Evolutionary conservation across 2,329 filamentous ascomycete genomes (phyloP), one percentile per base, ranked within the genome.

Genomic region (Alternaria gaisen): DNA sequence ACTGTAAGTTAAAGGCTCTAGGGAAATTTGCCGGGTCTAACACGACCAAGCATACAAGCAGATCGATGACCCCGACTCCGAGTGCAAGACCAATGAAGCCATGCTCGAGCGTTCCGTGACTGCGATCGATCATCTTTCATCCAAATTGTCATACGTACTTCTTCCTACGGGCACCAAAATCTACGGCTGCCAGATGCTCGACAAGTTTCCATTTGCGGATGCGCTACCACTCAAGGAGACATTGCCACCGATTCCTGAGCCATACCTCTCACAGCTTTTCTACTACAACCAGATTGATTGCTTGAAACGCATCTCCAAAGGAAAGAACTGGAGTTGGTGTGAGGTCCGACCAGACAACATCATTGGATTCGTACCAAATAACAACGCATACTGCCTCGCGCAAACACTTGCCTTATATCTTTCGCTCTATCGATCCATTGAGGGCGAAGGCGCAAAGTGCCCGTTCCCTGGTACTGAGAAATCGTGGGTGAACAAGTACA

Each of bases 271-370:
- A 8, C 72, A 76, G 22, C 73, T 81, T 30, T 81, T 81, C 65
- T 81, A 81, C 68, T 78, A 80, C 64, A 76, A 78, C 43, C 79
- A 81, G 66, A 76, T 80, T 44, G 78, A 80, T 60, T 80, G 76
- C 58, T 54, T 81, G 16, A 68, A 74, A 47, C 70, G 71, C 43
- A 79, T 77, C 24, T 71, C 77, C 1, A 74, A 74, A 47, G 76
- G 72, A 18, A 81, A 79, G 69, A 58, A 60, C 5, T 82, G 79
- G 80, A 79, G 71, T 22, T 81, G 78, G 76, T 76, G 74, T 51
- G 79, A 82, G 28, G 77, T 79, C 2, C 70, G 78, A 11, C 79
- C 79, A 1, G 80, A 81, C 63, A 78, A 80, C 53, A 79, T 81
- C 58, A 75, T 82, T 40, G 80, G 80, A 6, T 80, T 80, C 60